Base-by-base conservation (phyloP, 208 protist genomes). In the Leishmania tarentolae region DNA sequence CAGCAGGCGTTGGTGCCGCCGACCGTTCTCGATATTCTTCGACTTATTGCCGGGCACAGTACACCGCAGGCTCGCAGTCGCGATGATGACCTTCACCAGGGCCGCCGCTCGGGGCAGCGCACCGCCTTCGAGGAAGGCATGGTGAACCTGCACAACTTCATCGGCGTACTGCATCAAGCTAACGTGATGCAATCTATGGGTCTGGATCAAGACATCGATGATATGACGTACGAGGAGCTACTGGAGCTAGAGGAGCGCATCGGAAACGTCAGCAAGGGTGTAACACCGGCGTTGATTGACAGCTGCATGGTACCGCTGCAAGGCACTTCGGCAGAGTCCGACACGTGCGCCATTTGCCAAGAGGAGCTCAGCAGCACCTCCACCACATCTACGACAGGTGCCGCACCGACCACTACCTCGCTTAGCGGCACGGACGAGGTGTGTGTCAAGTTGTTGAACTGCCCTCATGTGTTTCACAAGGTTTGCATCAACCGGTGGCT, bases 211-310 rank as follows among this genome's bases (percentile, higher is more conserved):
- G 93, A 97, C 63, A 81, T 97, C 21, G 94, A 97, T 71, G 86
- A 96, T 44, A 97, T 97, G 94, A 88, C 83, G 15, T 97, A 97
- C 82, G 94, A 97, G 82, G 86, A 97, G 83, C 86, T 97, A 42
- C 86, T 96, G 65, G 93, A 90, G 84, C 82, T 97, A 37, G 87
- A 94, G 82, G 93, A 97, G 76, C 82, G 88, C 31, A 96, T 96
- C 15, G 94, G 94, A 46, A 91, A 82, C 77, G 92, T 97, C n/a
- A 95, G 90, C 85, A 94, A 94, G 61, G 93, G 92, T 11, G 80
- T 96, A 50, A 83, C 78, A 8, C 80, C 77, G 13, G 87, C 84
- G 31, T 78, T 87, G 46, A 61, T 95, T 17, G 72, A 68, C 28
- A 47, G 86, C 47, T 93, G 88, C 81, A 78, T 85, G 72, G 80